Percentiles rank a stretch among this genome's conserved stretches.
These are phyloP conservation scores for Colletotrichum sp. DNA, from an alignment of 2,329 filamentous ascomycete species.

Conservation along the genomic window DNA sequence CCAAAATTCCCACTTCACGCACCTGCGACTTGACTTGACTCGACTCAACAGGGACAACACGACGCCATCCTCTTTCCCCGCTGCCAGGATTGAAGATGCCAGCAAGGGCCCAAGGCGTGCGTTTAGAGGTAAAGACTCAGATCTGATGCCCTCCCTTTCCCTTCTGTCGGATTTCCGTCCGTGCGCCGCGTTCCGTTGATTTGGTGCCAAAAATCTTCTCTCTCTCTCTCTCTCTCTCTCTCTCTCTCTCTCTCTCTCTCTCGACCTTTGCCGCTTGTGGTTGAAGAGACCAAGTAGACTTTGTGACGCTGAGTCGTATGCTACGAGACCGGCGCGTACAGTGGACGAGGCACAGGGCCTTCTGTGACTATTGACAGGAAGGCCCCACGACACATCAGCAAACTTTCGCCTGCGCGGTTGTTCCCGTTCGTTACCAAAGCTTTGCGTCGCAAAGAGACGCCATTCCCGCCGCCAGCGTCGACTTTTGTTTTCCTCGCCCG, in stretches of 20 bases:
- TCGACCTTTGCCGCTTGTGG: neutral
- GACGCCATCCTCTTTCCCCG: neutral
- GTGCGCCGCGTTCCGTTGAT: neutral
- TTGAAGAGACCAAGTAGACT: neutral
- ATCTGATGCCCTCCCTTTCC: constrained; percentile 12
- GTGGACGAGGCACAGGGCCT: neutral
- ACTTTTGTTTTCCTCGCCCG: neutral
- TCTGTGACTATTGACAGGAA: neutral
- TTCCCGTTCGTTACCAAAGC: neutral
- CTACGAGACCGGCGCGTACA: neutral
- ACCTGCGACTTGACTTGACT: neutral
- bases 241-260: neutral
- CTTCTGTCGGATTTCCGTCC: constrained; percentile 9
- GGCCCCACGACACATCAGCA: constrained; percentile 1
- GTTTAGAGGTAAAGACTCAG: constrained; percentile 1
- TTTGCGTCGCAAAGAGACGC: neutral
- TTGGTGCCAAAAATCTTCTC: neutral
- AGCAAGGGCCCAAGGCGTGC: neutral
- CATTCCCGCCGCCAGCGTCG: neutral
- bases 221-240: too few species aligned
- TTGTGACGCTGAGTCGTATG: neutral
- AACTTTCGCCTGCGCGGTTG: constrained; percentile 12
- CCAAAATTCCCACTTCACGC: neutral
- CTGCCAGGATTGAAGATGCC: neutral
- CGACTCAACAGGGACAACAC: neutral